A percentile compares a stretch with the other conserved stretches of the same genome.
Evolutionary conservation across 352 stramenopile species (phyloP).

Genomic region (Globisporangium cederbergense): DNA sequence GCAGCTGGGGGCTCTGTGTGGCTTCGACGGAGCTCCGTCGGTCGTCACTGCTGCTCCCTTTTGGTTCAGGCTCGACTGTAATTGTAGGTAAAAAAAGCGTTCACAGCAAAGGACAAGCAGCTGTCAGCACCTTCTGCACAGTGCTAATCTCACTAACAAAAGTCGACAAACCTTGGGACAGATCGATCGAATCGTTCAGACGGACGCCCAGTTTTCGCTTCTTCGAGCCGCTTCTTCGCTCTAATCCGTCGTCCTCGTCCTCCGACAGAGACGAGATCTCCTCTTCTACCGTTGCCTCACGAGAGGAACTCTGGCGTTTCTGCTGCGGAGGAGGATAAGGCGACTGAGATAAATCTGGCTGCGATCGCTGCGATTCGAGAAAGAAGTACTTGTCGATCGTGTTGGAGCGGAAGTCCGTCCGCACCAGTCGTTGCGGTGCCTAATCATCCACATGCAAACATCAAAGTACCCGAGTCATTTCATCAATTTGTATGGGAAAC

Average conservation of each 20-base stretch:
- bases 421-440: conserved; percentile 77
- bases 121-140: not conserved
- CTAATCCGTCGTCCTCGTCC: conserved; percentile 10
- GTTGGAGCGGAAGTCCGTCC: conserved; percentile 79
- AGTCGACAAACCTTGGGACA: conserved; percentile 13
- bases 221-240: not conserved
- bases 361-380: conserved; percentile 69
- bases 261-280: conserved; percentile 14
- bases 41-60: conserved; percentile 20
- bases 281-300: not conserved
- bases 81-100: not conserved
- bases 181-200: not conserved
- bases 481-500: not conserved
- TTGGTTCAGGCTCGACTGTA: conserved; percentile 21
- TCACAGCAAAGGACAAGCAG: not conserved
- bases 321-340: conserved; percentile 16
- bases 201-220: conserved; percentile 7
- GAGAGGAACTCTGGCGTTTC: conserved; percentile 6
- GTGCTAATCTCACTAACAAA: not conserved
- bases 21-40: conserved; percentile 36
- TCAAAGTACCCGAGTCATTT: not conserved
- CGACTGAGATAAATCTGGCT: conserved; percentile 33
- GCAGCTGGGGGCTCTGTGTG: conserved; percentile 58
- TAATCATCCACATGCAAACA: conserved; percentile 16
- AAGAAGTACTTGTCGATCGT: conserved; percentile 88